These are phyloP conservation scores for Pseudodiploospora longispora DNA, from an alignment of 2,329 filamentous ascomycete genomes.

Conservation along the genomic window DNA sequence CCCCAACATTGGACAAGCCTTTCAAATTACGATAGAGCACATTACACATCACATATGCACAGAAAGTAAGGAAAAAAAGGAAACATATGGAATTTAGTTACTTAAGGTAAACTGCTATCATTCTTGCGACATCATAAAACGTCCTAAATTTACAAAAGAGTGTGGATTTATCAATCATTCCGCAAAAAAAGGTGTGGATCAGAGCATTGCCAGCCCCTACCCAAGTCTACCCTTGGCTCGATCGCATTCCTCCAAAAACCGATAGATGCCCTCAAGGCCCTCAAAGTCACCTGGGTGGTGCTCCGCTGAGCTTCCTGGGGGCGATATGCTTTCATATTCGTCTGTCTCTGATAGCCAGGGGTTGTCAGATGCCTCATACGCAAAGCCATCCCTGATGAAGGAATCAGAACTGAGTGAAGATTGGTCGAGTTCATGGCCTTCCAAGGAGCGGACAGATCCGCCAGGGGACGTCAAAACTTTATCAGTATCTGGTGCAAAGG, in stretches of 20 bases:
- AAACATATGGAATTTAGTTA: neutral
- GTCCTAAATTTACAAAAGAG: slow-evolving; percentile 13
- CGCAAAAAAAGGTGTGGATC: neutral
- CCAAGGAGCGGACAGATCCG: slow-evolving; percentile 38
- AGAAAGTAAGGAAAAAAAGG: no score
- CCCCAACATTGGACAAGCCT: no score
- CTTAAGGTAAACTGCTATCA: neutral
- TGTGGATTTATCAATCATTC: slow-evolving; percentile 7
- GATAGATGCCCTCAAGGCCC: slow-evolving; percentile 49
- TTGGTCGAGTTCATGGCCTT: slow-evolving; percentile 30
- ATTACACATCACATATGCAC: no score
- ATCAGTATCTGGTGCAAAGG: slow-evolving; percentile 60
- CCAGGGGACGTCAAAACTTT: slow-evolving; percentile 37
- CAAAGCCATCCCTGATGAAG: slow-evolving; percentile 31
- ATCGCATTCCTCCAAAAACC: slow-evolving; percentile 52
- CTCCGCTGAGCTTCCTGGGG: slow-evolving; percentile 35
- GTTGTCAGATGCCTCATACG: slow-evolving; percentile 35
- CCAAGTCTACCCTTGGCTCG: slow-evolving; percentile 28
- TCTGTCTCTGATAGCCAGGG: slow-evolving; percentile 42
- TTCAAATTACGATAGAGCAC: no score
- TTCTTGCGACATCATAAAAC: neutral
- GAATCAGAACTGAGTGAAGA: slow-evolving; percentile 27
- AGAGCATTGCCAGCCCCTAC: slow-evolving; percentile 3
- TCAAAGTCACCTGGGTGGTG: slow-evolving; percentile 42
- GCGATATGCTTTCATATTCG: slow-evolving; percentile 44